A percentile compares a stretch with the other conserved stretches of the same genome.
These are phyloP conservation scores for Pichia sp. DNA, from an alignment of 1,139 yeast genomes.

Conservation along the genomic window DNA sequence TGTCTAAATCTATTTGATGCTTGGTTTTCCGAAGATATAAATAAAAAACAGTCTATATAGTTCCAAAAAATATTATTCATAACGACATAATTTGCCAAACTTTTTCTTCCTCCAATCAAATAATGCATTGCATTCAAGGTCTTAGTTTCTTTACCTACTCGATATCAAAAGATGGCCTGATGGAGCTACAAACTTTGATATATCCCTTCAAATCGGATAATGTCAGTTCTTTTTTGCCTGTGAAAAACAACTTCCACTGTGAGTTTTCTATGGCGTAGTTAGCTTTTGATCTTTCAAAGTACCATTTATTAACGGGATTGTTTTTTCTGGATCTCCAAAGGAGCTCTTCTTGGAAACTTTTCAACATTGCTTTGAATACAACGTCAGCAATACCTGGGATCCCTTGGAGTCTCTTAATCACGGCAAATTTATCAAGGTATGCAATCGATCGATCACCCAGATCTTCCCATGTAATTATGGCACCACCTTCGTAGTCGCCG, in stretches of 20 bases:
- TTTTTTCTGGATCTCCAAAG: slow-evolving; percentile 84
- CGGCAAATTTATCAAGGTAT: slow-evolving; percentile 91
- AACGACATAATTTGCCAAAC: background rate
- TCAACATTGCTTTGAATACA: slow-evolving; percentile 73
- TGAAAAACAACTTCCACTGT: slow-evolving; percentile 67
- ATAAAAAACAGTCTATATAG: background rate
- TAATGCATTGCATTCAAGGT: no score
- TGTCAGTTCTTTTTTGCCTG: slow-evolving; percentile 42
- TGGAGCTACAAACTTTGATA: slow-evolving; percentile 38
- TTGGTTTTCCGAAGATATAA: background rate
- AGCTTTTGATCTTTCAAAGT: slow-evolving; percentile 85
- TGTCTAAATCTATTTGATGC: slow-evolving; percentile 57
- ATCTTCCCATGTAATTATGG: slow-evolving; percentile 66
- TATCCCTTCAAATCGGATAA: slow-evolving; percentile 35
- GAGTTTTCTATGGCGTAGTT: slow-evolving; percentile 50
- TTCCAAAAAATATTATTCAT: background rate
- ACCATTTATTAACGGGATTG: slow-evolving; percentile 97
- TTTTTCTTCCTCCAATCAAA: no score
- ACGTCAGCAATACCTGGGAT: slow-evolving; percentile 92
- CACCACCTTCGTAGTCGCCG: slow-evolving; percentile 95
- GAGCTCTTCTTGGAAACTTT: slow-evolving; percentile 66
- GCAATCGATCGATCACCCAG: slow-evolving; percentile 40
- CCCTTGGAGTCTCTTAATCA: slow-evolving; percentile 77
- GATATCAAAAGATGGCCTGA: slow-evolving; percentile 38
- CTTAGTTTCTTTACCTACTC: background rate